Conservation (phyloP, 306 rosid species). For the Canavalia gladiata region DNA sequence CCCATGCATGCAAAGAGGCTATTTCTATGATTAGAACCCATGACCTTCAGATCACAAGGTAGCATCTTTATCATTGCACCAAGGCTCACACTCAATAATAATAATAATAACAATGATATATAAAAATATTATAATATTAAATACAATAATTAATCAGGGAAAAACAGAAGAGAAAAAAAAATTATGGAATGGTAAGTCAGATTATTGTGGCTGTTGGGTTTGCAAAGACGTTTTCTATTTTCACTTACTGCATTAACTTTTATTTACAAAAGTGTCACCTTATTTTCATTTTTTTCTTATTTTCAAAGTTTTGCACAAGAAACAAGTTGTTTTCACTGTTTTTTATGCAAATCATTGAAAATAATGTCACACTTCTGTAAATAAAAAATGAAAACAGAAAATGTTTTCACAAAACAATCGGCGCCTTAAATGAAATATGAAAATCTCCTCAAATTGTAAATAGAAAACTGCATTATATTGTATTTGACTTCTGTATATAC, state of each 20-base stretch:
- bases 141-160: neutral
- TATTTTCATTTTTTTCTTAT: too few relatives aligned
- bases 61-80: neutral
- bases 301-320: too few relatives aligned
- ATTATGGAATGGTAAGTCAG: neutral
- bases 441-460: neutral
- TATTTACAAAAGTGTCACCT: too few relatives aligned
- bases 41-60: neutral
- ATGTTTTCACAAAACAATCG: too few relatives aligned
- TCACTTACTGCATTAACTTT: too few relatives aligned
- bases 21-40: too few relatives aligned
- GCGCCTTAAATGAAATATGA: neutral
- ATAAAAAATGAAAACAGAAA: too few relatives aligned
- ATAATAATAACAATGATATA: neutral
- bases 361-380: too few relatives aligned
- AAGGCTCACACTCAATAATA: neutral
- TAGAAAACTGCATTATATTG: neutral
- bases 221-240: too few relatives aligned
- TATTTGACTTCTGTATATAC: neutral
- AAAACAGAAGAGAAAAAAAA: neutral
- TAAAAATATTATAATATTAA: neutral
- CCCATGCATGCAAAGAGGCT: neutral
- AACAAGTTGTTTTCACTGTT: too few relatives aligned
- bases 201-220: neutral
- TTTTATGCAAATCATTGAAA: too few relatives aligned